These are phyloP conservation scores for Arbutus unedo DNA, from an alignment of 148 eudicot species.

Conservation along the genomic window DNA sequence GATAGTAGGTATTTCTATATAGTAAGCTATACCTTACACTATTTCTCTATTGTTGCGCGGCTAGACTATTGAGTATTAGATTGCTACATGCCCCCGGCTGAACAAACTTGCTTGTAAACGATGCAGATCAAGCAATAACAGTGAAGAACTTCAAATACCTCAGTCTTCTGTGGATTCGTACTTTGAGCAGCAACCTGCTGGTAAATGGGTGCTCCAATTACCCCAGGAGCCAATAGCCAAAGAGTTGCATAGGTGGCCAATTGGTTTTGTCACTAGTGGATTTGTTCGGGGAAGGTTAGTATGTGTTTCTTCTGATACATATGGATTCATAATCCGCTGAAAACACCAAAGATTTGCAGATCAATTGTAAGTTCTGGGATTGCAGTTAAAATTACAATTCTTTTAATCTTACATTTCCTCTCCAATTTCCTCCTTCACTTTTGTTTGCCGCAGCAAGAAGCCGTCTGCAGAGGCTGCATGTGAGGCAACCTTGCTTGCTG, in stretches of 20 bases:
- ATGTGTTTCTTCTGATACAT: neutral
- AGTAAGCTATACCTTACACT: too few species aligned
- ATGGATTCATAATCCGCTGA: constrained; percentile 6
- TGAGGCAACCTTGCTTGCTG: constrained; percentile 70
- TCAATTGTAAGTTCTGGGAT: neutral
- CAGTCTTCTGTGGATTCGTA: constrained; percentile 48
- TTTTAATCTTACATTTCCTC: neutral
- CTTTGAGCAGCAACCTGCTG: constrained; percentile 50
- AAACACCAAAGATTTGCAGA: neutral
- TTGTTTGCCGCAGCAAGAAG: constrained; percentile 59
- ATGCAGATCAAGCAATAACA: constrained; percentile 46
- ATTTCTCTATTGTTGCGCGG: neutral
- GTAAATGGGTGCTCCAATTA: constrained; percentile 66
- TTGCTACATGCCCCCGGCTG: neutral
- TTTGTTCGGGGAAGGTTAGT: constrained; percentile 83
- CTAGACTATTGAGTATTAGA: constrained; percentile 1
- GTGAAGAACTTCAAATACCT: constrained; percentile 57
- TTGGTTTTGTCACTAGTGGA: constrained; percentile 87
- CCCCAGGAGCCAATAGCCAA: constrained; percentile 52
- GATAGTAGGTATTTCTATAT: neutral
- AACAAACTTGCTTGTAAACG: constrained; percentile 21
- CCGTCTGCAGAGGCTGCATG: constrained; percentile 60
- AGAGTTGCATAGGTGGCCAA: constrained; percentile 63
- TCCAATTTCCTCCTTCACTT: neutral
- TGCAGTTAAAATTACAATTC: neutral